A percentile compares a stretch with the other conserved stretches of the same genome.
Evolutionary conservation across 441 rosid species (phyloP).

Genomic region (Adansonia grandidieri): DNA sequence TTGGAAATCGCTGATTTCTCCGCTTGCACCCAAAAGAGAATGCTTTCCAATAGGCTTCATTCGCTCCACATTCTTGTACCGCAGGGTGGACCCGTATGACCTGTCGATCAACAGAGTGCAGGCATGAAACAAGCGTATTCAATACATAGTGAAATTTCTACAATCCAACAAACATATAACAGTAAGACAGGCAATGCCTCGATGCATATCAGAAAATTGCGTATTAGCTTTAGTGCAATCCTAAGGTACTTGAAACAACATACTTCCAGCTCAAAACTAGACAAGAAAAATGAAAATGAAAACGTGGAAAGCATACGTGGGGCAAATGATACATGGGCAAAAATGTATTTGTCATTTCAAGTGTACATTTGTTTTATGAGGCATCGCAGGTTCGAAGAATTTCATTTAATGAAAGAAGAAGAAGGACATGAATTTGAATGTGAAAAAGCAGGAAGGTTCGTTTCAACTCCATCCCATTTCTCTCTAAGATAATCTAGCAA

Average conservation of each 20-base stretch:
- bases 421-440: not conserved
- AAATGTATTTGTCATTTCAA: not conserved
- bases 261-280: not conserved
- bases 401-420: not conserved
- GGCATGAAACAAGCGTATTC: not conserved
- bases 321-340: not conserved
- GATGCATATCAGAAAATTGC: not conserved
- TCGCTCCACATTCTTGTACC: constrained; percentile 90
- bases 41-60: constrained; percentile 90
- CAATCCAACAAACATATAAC: too few species aligned
- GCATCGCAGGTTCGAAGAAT: not conserved
- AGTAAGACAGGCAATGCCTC: not conserved
- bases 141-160: too few species aligned
- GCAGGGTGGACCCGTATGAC: constrained; percentile 92
- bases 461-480: not conserved
- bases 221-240: not conserved
- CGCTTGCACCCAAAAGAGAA: constrained; percentile 94
- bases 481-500: not conserved
- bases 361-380: not conserved
- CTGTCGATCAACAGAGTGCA: constrained; percentile 37
- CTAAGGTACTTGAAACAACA: not conserved
- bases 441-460: not conserved
- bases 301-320: too few species aligned
- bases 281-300: too few species aligned
- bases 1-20: constrained; percentile 96